phyloP scores from a whole-genome alignment of 495 filamentous ascomycete species.

The Mycothermus thermophilus region DNA sequence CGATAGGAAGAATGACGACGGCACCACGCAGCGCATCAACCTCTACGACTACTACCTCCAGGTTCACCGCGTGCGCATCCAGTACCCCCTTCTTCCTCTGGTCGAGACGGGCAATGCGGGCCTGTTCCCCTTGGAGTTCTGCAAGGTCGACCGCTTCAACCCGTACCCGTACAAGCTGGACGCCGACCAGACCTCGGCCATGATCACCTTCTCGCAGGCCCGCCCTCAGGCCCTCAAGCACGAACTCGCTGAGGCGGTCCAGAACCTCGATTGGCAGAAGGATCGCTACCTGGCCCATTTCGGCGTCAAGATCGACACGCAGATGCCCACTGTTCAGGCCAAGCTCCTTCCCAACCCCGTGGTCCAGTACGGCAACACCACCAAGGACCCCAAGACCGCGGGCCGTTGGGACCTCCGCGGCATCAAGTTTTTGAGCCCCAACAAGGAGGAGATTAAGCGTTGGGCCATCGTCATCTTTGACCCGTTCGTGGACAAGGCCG shows the following conservation, averaged over 20 bases:
- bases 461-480: conserved; percentile 49
- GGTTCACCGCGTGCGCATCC: conserved; percentile 47
- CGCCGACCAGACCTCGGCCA: conserved; percentile 52
- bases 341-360: conserved; percentile 58
- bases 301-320: conserved; percentile 48
- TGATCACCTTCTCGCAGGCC: conserved; percentile 76
- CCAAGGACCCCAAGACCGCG: conserved; percentile 35
- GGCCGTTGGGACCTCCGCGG: conserved; percentile 82
- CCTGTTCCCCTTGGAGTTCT: conserved; percentile 66
- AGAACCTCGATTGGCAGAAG: conserved; percentile 48
- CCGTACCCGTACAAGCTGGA: conserved; percentile 69
- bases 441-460: conserved; percentile 41
- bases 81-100: conserved; percentile 43
- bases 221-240: conserved; percentile 47
- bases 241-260: conserved; percentile 50
- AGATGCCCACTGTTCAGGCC: conserved; percentile 51
- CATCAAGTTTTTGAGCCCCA: conserved; percentile 54
- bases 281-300: conserved; percentile 57
- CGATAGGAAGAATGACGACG: conserved; percentile 38
- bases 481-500: conserved; percentile 17
- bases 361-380: conserved; percentile 45
- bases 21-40: conserved; percentile 28
- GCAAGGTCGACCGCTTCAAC: conserved; percentile 44
- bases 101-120: conserved; percentile 54
- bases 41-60: conserved; percentile 54